Evolutionary conservation across 768 basidiomycete species (phyloP), one percentile per base, ranked within the genome.

Genomic region (Brasilioporus rufonigricans): DNA sequence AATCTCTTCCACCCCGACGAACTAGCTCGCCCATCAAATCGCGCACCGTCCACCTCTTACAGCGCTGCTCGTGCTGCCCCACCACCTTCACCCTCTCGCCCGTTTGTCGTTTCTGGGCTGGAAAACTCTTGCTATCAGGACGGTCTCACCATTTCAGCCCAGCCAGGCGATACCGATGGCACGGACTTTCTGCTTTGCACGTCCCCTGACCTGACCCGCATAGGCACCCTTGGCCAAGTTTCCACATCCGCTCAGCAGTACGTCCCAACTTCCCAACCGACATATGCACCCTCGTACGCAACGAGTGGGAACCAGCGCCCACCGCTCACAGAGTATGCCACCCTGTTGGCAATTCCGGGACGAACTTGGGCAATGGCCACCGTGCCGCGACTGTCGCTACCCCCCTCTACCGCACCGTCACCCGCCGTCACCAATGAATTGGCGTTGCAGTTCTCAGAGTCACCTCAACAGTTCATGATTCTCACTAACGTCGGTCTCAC

Each of bases 401-500:
- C 68, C 0, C 76, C 81, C 13, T 67, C 69, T 33, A 57, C 70
- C 1, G 62, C 69, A 9, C 80, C 84, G 27, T 71, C 75, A 1
- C 84, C 86, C 13, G 73, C 80, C 2, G 72, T 80, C 31, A 84
- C 80, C 47, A 93, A 94, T 64, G 93, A 96, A 72, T 76, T 96
- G 38, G 88, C 87, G 0, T 81, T 83, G 19, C 91, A 95, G 67
- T 87, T 89, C 63, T 83, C 82, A n/a, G 84, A 89, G 53, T 75
- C 80, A 12, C 77, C 89, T 21, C 78, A 80, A 45, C 87, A 92
- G 63, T 96, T 94, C 68, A 83, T 98, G 77, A 80, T 98, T 54
- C 73, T 98, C 55, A 93, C 89, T 24, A 95, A 93, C 62, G 86
- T 85, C 18, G 94, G 93, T 5, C 69, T 97, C 56, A 89, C 86